Evolutionary conservation across 2,329 filamentous ascomycete species (phyloP).

Genomic region (Thyridium curvatum): DNA sequence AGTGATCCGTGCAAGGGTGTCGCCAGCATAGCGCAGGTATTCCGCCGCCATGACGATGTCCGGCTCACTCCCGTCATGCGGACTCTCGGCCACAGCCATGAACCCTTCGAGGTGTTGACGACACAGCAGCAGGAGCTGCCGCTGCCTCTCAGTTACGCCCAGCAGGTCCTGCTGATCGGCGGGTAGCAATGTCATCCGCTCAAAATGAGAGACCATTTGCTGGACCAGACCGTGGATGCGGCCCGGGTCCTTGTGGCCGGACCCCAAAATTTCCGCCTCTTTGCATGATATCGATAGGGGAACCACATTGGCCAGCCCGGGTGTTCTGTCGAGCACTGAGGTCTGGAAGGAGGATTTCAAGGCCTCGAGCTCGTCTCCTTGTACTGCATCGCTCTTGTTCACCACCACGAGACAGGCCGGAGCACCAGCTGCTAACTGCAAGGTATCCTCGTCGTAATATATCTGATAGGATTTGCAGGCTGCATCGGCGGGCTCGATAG

Average conservation of each 20-base stretch:
- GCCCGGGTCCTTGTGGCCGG: conserved; percentile 43
- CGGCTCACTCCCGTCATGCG: conserved; percentile 38
- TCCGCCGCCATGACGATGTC: conserved; percentile 92
- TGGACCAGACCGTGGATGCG: conserved; percentile 64
- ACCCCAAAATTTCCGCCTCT: conserved; percentile 34
- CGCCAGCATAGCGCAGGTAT: conserved; percentile 73
- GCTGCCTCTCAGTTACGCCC: conserved; percentile 85
- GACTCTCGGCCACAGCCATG: conserved; percentile 44
- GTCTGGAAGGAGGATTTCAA: conserved; percentile 34
- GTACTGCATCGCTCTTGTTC: conserved; percentile 55
- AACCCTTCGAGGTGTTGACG: conserved; percentile 68
- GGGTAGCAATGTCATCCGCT: conserved; percentile 62
- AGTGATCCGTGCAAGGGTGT: conserved; percentile 78
- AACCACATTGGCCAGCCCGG: conserved; percentile 26
- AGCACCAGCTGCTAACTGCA: conserved; percentile 43
- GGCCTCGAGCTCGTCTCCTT: conserved; percentile 21
- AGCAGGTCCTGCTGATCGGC: conserved; percentile 75
- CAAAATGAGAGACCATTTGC: conserved; percentile 65
- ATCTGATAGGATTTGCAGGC: conserved; percentile 30
- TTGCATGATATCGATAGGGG: conserved; percentile 67
- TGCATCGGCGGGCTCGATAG: conserved; percentile 49
- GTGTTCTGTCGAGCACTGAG: conserved; percentile 23
- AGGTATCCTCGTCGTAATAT: conserved; percentile 47
- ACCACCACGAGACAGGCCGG: conserved; percentile 47
- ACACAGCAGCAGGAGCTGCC: conserved; percentile 71